Base-by-base conservation (phyloP, 208 protist species). In the Lotmaria passim region DNA sequence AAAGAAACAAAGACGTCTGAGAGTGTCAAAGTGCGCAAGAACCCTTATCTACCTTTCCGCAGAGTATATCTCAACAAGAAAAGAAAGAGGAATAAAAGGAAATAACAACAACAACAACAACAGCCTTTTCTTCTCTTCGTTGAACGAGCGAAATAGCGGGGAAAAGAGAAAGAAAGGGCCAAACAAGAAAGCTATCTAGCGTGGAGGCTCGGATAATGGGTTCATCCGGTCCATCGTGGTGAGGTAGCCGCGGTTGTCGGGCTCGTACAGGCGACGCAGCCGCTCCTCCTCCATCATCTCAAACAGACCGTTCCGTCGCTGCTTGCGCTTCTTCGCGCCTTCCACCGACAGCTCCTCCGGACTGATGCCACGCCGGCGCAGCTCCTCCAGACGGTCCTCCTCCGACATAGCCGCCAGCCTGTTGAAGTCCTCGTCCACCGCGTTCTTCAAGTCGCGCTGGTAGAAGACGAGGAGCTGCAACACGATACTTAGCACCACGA, bases 391-490 rank as follows among this genome's bases (percentile, higher is more conserved):
- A 23, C 82, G 78, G 47, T 84, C 77, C 48, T 85, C 83, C 39
- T 82, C 75, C 1, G 74, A 66, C 73, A 84, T 69, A 12, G 61
- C 59, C 21, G 52, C 61, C 41, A 79, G 69, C 55, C 57, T 26
- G 15, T 78, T 31, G 21, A 79, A 48, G 24, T 81, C 75, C 15
- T 84, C 69, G 8, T 82, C 76, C 46, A 80, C 73, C 15, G 69
- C 63, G 53, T 85, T 58, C 33, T 75, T 81, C 33, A 68, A 48
- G 39, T 84, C 68, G 44, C 87, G 87, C 72, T 85, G 70, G 53
- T 79, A 77, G 34, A 91, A 58, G 21, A 92, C 72, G 23, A 92
- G 69, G 7, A 90, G 39, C 74, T 96, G 91, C 58, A 96, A 55
- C 12, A 82, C 26, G 31, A 93, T 65, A 48, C 75, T 82, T 44